Percentiles rank a stretch among this genome's conserved stretches.
Evolutionary conservation across 192 early-diverging fungal genomes (phyloP).

Genomic region (Piromyces sp.): DNA sequence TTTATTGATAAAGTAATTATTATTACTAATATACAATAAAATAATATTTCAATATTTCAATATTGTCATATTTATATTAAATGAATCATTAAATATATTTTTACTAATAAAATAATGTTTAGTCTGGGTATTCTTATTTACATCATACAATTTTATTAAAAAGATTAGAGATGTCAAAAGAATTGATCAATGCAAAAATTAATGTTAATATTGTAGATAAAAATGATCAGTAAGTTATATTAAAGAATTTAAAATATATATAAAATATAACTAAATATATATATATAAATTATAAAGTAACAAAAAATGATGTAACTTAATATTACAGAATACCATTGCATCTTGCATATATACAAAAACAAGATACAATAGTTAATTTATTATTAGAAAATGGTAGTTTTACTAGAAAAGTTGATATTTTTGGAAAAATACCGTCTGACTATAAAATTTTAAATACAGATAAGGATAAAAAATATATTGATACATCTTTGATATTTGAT

Average conservation of each 20-base stretch:
- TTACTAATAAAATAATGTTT: neutral
- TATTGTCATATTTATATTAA: neutral
- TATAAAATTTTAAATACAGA: neutral
- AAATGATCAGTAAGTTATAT: neutral
- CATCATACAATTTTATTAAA: neutral
- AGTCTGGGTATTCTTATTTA: neutral
- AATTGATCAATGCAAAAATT: neutral
- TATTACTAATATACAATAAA: too few species aligned
- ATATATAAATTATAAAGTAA: too few species aligned
- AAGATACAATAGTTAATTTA: neutral
- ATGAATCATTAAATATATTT: neutral
- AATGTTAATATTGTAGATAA: neutral
- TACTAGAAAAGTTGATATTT: neutral
- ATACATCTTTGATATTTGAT: too few species aligned
- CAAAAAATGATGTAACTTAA: neutral
- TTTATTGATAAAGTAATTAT: neutral
- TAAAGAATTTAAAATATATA: too few species aligned
- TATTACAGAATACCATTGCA: neutral
- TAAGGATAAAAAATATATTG: too few species aligned
- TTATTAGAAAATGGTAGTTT: neutral
- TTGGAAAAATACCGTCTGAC: neutral
- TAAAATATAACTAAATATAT: too few species aligned
- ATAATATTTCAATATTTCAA: neutral
- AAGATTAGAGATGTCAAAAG: neutral
- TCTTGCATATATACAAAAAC: neutral